Conservation (phyloP, 805 yeast species). For the Lipomyces spencermartinsiae region DNA sequence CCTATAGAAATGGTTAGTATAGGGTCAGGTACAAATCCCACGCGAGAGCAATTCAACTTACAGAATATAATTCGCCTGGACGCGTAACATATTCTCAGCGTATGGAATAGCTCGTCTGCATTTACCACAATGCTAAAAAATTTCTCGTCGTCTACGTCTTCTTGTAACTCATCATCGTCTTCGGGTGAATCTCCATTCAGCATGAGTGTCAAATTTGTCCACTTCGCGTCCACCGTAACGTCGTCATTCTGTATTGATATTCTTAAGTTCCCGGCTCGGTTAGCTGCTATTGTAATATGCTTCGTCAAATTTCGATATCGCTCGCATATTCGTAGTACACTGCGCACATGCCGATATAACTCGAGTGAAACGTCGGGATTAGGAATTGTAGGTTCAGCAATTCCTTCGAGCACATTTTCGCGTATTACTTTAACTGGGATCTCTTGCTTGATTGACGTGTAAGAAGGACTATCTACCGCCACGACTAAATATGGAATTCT, state of each 20-base stretch:
- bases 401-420: constrained; percentile 57
- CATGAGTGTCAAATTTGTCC: constrained; percentile 37
- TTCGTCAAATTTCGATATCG: constrained; percentile 43
- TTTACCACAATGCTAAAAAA: constrained; percentile 31
- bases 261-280: constrained; percentile 39
- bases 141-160: constrained; percentile 12
- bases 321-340: constrained; percentile 42
- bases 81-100: constrained; percentile 34
- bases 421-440: constrained; percentile 73
- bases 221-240: constrained; percentile 43
- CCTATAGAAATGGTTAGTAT: constrained; percentile 30
- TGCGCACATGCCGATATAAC: constrained; percentile 44
- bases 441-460: constrained; percentile 49
- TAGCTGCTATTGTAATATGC: constrained; percentile 38
- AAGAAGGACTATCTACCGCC: constrained; percentile 64
- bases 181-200: constrained; percentile 7
- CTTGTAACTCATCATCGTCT: constrained; percentile 6
- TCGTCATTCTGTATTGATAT: constrained; percentile 40
- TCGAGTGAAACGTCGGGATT: constrained; percentile 63
- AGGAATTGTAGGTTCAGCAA: constrained; percentile 68
- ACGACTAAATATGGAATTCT: constrained; percentile 61
- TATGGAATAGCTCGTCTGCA: constrained; percentile 40
- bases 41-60: constrained; percentile 1
- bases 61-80: constrained; percentile 35
- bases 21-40: background rate